A percentile compares a stretch with the other conserved stretches of the same genome.
phyloP scores from a whole-genome alignment of 768 basidiomycete species.

The Mycena crocata region DNA sequence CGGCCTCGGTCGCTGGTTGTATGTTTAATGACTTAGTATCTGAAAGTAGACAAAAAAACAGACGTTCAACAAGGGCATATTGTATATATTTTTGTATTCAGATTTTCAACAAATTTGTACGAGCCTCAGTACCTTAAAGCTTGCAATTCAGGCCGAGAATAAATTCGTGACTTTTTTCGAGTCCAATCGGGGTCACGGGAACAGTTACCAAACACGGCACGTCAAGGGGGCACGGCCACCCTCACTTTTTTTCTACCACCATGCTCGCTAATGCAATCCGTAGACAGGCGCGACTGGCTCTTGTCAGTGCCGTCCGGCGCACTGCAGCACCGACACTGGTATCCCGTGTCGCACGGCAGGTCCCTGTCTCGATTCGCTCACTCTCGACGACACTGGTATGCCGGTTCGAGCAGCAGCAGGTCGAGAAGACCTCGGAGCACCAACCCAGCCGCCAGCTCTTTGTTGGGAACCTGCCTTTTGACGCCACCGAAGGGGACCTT shows the following conservation, averaged over 20 bases:
- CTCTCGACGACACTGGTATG: slow-evolving; percentile 35
- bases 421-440: slow-evolving; percentile 19
- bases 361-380: slow-evolving; percentile 18
- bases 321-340: slow-evolving; percentile 8
- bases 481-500: slow-evolving; percentile 22
- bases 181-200: too few relatives aligned
- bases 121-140: too few relatives aligned
- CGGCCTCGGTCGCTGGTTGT: slow-evolving; percentile 69
- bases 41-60: not conserved
- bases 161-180: too few relatives aligned
- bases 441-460: slow-evolving; percentile 22
- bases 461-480: slow-evolving; percentile 28
- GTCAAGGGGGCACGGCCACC: too few relatives aligned
- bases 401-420: slow-evolving; percentile 7
- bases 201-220: too few relatives aligned
- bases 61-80: slow-evolving; percentile 5
- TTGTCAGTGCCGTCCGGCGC: slow-evolving; percentile 27
- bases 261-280: slow-evolving; percentile 55
- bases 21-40: slow-evolving; percentile 53
- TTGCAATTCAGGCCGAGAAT: too few relatives aligned
- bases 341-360: not conserved
- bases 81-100: not conserved
- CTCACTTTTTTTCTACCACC: slow-evolving; percentile 32
- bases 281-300: slow-evolving; percentile 47
- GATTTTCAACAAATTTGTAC: not conserved